Evolutionary conservation across 805 yeast species (phyloP).

Genomic region (Yarrowia deformans): DNA sequence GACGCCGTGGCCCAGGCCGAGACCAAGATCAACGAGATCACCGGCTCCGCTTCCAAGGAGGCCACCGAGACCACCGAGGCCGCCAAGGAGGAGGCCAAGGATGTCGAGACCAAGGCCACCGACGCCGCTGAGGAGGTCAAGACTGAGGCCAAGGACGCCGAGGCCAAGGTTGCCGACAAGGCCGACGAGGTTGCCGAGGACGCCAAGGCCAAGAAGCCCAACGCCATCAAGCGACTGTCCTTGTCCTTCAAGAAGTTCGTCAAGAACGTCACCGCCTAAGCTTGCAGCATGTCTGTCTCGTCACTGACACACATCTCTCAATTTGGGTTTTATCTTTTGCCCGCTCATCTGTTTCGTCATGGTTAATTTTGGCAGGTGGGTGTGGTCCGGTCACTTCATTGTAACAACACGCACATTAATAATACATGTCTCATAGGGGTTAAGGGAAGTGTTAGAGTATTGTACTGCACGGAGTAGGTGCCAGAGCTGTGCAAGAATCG

Average conservation of each 20-base stretch:
- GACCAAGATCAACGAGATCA: constrained; percentile 39
- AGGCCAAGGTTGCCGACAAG: constrained; percentile 43
- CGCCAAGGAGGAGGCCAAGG: constrained; percentile 39
- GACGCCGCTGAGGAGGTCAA: constrained; percentile 21
- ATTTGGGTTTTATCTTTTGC: constrained; percentile 9
- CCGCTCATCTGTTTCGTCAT: constrained; percentile 12
- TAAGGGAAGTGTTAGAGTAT: not conserved
- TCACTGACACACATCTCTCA: not conserved
- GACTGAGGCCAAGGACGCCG: constrained; percentile 41
- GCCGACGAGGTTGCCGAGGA: constrained; percentile 39
- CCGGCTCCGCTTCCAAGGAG: constrained; percentile 33
- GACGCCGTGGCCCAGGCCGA: constrained; percentile 40
- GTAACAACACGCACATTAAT: constrained; percentile 25
- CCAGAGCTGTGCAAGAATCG: too few species aligned
- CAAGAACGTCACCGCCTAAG: constrained; percentile 48
- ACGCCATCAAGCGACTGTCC: constrained; percentile 45
- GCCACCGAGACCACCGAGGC: constrained; percentile 39
- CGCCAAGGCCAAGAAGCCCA: constrained; percentile 44
- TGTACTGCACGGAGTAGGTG: not conserved
- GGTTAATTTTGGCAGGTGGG: constrained; percentile 35
- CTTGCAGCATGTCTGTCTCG: not conserved
- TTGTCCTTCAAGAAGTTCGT: constrained; percentile 47
- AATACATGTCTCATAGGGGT: constrained; percentile 37
- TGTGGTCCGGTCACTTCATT: constrained; percentile 33
- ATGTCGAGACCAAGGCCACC: constrained; percentile 42